Evolutionary conservation across 805 yeast genomes (phyloP).

Genomic region (Jamesozyma rosinii): DNA sequence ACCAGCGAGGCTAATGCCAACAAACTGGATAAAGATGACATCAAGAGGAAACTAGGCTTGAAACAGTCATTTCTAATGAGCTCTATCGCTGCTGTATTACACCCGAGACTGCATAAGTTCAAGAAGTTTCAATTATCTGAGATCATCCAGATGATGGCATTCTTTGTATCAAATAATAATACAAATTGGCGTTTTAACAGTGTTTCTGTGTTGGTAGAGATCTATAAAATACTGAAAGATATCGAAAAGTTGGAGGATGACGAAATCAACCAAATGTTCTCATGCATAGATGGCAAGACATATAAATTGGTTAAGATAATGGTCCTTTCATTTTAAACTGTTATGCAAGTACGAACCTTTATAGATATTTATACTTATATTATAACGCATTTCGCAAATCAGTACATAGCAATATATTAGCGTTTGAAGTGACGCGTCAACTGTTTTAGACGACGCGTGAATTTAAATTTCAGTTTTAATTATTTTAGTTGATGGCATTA

Average conservation of each 20-base stretch:
- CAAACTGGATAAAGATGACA: neutral
- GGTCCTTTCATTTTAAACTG: too few species aligned
- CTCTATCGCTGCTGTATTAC: slow-evolving; percentile 2
- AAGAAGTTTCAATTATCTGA: slow-evolving; percentile 16
- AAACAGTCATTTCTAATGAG: slow-evolving; percentile 4
- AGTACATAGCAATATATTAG: too few species aligned
- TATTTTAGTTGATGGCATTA: neutral
- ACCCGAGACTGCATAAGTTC: neutral
- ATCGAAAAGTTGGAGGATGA: neutral
- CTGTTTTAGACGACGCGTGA: neutral
- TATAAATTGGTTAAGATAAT: slow-evolving; percentile 4
- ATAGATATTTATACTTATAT: too few species aligned
- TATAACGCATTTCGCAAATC: too few species aligned
- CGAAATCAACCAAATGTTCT: slow-evolving; percentile 5
- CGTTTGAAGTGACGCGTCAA: neutral
- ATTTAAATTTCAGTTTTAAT: neutral
- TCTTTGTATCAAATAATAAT: slow-evolving; percentile 9
- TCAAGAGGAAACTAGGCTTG: neutral
- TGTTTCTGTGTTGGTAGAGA: slow-evolving; percentile 9
- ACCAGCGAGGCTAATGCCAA: too few species aligned
- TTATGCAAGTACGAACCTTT: too few species aligned
- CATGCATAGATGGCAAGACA: slow-evolving; percentile 4
- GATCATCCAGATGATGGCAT: slow-evolving; percentile 17
- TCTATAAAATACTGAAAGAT: slow-evolving; percentile 1
- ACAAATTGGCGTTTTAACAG: slow-evolving; percentile 20